Conservation (phyloP, 768 basidiomycete genomes). For the Pulveroboletus sp. region DNA sequence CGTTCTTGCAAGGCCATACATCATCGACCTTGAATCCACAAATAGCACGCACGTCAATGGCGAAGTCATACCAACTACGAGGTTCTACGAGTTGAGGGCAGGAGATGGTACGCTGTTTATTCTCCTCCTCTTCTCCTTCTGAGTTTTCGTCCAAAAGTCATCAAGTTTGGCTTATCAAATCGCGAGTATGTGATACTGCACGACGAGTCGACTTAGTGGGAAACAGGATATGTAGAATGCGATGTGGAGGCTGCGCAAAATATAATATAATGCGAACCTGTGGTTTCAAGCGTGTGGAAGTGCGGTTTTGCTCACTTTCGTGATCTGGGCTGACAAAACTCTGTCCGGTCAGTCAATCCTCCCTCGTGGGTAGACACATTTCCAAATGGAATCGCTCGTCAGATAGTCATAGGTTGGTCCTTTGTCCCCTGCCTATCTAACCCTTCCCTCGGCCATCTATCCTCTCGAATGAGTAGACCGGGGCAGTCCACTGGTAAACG, state of each 20-base stretch:
- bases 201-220: conserved; percentile 56
- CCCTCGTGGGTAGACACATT: neutral
- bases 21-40: conserved; percentile 98
- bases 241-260: neutral
- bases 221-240: neutral
- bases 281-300: neutral
- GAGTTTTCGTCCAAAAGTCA: conserved; percentile 43
- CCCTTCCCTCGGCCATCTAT: neutral
- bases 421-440: neutral
- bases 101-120: conserved; percentile 61
- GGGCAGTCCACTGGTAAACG: neutral
- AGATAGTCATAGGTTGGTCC: neutral
- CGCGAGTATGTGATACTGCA: conserved; percentile 84
- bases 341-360: neutral
- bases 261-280: neutral
- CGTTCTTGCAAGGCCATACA: conserved; percentile 65
- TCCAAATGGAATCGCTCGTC: neutral
- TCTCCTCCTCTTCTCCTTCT: neutral
- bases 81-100: conserved; percentile 80
- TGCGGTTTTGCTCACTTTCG: neutral
- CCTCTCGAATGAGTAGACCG: neutral
- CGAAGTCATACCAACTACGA: conserved; percentile 72
- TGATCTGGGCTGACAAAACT: neutral
- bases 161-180: conserved; percentile 79
- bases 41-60: conserved; percentile 94